These are phyloP conservation scores for Kodamaea arcana DNA, from an alignment of 1,139 yeast genomes.

Conservation along the genomic window DNA sequence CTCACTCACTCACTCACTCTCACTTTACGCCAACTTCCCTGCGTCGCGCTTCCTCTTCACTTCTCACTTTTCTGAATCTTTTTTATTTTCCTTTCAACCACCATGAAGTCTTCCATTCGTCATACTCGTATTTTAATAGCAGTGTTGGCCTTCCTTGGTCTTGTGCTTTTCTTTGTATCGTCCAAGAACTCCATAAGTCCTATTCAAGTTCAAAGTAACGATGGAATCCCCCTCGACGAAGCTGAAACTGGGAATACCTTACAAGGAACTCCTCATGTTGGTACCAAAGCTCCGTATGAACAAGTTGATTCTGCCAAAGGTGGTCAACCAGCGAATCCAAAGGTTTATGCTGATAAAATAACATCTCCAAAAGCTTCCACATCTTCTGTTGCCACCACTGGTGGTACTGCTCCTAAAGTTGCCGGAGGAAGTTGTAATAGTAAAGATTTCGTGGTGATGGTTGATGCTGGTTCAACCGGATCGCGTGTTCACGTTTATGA, in stretches of 20 bases:
- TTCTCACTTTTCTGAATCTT: background rate
- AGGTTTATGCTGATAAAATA: conserved; percentile 23
- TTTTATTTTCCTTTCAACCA: background rate
- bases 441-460: conserved; percentile 66
- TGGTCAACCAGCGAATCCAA: conserved; percentile 12
- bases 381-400: conserved; percentile 4
- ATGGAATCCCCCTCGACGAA: conserved; percentile 11
- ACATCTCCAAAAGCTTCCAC: conserved; percentile 5
- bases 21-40: too few species aligned
- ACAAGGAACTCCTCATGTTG: conserved; percentile 32
- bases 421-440: conserved; percentile 23
- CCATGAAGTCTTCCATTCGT: conserved; percentile 32
- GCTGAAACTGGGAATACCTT: conserved; percentile 27
- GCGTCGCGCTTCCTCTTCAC: too few species aligned
- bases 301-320: conserved; percentile 9
- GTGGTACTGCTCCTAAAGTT: conserved; percentile 1
- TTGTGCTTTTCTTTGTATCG: conserved; percentile 35
- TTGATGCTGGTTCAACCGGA: conserved; percentile 97
- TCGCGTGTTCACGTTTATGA: conserved; percentile 92
- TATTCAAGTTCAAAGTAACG: conserved; percentile 25
- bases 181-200: conserved; percentile 27
- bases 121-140: conserved; percentile 35
- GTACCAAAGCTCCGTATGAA: conserved; percentile 35
- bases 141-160: conserved; percentile 30
- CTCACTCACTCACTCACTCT: background rate